Percentiles rank a stretch among this genome's conserved stretches.
These are phyloP conservation scores for Telfairia occidentalis DNA, from an alignment of 331 rosid genomes.

Conservation along the genomic window DNA sequence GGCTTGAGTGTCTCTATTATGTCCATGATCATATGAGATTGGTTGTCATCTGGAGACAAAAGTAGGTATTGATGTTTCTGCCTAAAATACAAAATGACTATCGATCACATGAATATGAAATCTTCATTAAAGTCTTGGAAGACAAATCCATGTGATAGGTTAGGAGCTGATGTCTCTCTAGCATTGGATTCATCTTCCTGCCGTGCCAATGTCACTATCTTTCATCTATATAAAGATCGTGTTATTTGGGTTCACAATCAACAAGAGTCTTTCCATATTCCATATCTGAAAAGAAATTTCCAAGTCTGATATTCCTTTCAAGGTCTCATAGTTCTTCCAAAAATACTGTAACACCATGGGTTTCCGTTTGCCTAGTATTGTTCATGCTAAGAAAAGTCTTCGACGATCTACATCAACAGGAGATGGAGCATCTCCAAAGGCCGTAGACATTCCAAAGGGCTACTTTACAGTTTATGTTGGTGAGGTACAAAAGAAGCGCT, in stretches of 20 bases:
- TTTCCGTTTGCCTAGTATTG: neutral
- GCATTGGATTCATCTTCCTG: neutral
- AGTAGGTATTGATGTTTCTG: neutral
- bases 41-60: neutral
- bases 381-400: constrained; percentile 7
- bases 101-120: neutral
- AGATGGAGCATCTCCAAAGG: neutral
- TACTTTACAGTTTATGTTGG: constrained; percentile 10
- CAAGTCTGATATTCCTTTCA: neutral
- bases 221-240: neutral
- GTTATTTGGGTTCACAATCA: neutral
- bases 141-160: constrained; percentile 7
- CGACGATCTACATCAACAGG: neutral
- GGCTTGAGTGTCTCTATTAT: neutral
- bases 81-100: neutral
- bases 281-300: neutral
- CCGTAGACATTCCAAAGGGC: constrained; percentile 4
- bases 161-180: neutral
- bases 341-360: neutral
- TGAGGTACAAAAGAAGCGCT: neutral
- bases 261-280: neutral
- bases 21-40: neutral
- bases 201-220: neutral
- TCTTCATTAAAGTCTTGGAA: neutral
- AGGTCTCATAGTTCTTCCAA: neutral